Evolutionary conservation across 2,329 filamentous ascomycete species (phyloP), one percentile per base, ranked within the genome.

Genomic region (Fusarium concolor): DNA sequence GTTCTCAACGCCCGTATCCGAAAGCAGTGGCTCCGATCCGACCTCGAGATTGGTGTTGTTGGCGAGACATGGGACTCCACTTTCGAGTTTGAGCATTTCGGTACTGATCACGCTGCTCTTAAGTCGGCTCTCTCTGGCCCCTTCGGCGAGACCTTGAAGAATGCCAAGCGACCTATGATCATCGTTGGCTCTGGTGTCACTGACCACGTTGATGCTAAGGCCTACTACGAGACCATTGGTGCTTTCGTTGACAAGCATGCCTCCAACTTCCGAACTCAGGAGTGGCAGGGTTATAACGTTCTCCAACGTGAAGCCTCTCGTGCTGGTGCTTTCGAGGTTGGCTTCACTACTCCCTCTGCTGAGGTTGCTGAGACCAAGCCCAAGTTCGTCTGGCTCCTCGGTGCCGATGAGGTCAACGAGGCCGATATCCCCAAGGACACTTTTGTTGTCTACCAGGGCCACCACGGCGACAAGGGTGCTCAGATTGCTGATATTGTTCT

Each of bases 211-310:
- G 96, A 98, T 76, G 92, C 94, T 57, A 97, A 96, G 84, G 90
- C 93, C 59, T 94, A 96, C 79, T 98, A 95, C 79, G 95, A 98
- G 85, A 90, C 90, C 42, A 88, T 99, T 59, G 95, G 95, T 71
- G 80, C 86, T 66, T 99, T 98, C 76, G 92, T 97, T 38, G 94
- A 97, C 77, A 97, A 97, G 88, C 91, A 97, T 81, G 90, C 93
- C 68, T 85, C 87, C 73, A 97, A 90, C 84, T 97, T 99, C 85
- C 84, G 88, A 76, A 97, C 92, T 8, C 84, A 89, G 18, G 94
- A 97, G 79, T 98, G 96, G 94, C 96, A 97, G 79, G 96, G 95
- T 63, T 99, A 95, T 87, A 99, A 97, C 79, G 90, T 99, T 64
- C 90, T 99, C 52, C 96, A 99, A 82, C 90, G 95, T 70, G 92